Evolutionary conservation across 2,329 filamentous ascomycete genomes (phyloP), one percentile per base, ranked within the genome.

Genomic region (Pleurostoma richardsiae): DNA sequence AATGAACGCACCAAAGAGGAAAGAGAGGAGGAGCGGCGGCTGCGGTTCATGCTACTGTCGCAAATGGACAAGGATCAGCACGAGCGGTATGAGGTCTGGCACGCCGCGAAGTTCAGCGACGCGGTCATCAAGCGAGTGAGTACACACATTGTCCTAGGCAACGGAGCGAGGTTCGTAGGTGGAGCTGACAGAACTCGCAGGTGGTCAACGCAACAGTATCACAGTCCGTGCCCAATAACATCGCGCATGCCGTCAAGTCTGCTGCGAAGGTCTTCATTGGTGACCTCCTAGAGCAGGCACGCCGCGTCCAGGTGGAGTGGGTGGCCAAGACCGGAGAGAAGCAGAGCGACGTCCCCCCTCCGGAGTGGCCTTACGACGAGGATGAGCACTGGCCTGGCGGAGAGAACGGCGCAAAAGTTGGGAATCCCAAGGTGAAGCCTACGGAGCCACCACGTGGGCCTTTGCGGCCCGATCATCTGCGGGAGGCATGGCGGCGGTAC

Each of bases 151-250:
- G 19, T 19, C 19, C 19, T 19, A 19, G 19, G 19, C 19, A 19
- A 19, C 19, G 19, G 19, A 19, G 19, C 19, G 19, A 19, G 19
- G 19, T 19, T 19, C 19, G 19, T 19, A 19, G 19, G 19, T 19
- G 19, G 19, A 19, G 19, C 19, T 19, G 19, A 19, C 19, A 19
- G 7, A 31, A n/a, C 27, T 26, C 43, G 4, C 50, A 84, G 77
- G 79, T 91, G 50, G 84, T 90, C 60, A 92, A 91, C 59, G 85
- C 87, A 49, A 89, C 87, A 2, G 83, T 90, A 6, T 89, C 85
- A 0, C 88, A 91, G 61, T 90, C 85, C 2, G 87, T 89, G 0
- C 85, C 86, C 0, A 74, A 79, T 26, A 85, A 80, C 55, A 85
- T 90, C 43, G 83, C 88, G 51, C 82, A 86, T 27, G 84, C 85